A percentile compares a stretch with the other conserved stretches of the same genome.
Evolutionary conservation across 345 rosid genomes (phyloP).

Genomic region (Gossypium rotundifolium): DNA sequence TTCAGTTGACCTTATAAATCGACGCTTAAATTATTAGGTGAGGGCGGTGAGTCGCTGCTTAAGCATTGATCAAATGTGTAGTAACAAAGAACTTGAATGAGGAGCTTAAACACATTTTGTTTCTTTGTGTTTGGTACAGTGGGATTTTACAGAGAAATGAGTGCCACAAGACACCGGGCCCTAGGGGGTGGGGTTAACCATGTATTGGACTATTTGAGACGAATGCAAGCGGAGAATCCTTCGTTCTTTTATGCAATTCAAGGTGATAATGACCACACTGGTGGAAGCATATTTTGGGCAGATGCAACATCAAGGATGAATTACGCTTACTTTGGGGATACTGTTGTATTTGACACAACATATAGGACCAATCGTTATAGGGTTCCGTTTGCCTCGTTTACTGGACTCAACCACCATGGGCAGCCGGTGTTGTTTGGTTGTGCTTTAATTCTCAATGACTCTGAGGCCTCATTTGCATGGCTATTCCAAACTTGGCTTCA

Average conservation of each 20-base stretch:
- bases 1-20: background rate
- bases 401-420: constrained; percentile 55
- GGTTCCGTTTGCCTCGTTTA: constrained; percentile 42
- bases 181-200: constrained; percentile 37
- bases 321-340: constrained; percentile 33
- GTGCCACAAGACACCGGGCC: constrained; percentile 26
- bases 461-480: constrained; percentile 52
- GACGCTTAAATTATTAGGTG: background rate
- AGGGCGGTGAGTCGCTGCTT: background rate
- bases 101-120: background rate
- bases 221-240: constrained; percentile 37
- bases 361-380: constrained; percentile 40
- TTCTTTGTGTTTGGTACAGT: background rate
- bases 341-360: constrained; percentile 38
- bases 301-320: constrained; percentile 33
- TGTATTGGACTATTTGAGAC: constrained; percentile 43
- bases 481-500: constrained; percentile 51
- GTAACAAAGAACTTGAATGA: background rate
- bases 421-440: constrained; percentile 60
- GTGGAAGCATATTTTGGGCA: constrained; percentile 38
- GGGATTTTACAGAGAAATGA: background rate
- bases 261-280: constrained; percentile 31
- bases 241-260: constrained; percentile 33
- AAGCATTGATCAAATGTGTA: background rate
- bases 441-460: constrained; percentile 45